A percentile compares a stretch with the other conserved stretches of the same genome.
phyloP scores from a whole-genome alignment of 2,329 filamentous ascomycete genomes.

The Ophiostoma australiae region DNA sequence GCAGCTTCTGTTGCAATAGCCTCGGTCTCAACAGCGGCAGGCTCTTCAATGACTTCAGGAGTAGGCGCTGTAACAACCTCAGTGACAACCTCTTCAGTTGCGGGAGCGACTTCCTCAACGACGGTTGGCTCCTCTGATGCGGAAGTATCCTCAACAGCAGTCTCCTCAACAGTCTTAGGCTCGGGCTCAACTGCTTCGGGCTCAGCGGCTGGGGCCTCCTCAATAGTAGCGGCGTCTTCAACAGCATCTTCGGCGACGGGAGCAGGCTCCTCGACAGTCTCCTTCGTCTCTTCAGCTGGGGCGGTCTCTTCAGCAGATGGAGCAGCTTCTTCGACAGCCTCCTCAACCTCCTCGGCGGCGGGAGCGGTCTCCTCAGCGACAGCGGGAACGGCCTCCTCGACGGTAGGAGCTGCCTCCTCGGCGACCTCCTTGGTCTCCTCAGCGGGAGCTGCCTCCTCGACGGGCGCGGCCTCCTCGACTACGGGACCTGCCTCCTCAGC shows the following conservation, averaged over 20 bases:
- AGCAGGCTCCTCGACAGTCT: conserved; percentile 14
- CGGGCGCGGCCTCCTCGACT: background rate
- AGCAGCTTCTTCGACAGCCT: conserved; percentile 4
- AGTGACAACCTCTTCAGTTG: background rate
- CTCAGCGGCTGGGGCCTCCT: conserved; percentile 13
- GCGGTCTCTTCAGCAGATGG: conserved; percentile 20
- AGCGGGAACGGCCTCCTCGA: background rate
- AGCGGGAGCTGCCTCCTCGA: background rate
- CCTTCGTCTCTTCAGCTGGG: background rate
- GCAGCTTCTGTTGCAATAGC: background rate
- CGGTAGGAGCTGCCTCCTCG: background rate
- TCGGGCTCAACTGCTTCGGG: background rate
- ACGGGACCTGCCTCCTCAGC: background rate
- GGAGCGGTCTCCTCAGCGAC: background rate
- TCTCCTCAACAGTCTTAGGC: conserved; percentile 20
- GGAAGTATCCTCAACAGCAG: conserved; percentile 15
- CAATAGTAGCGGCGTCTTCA: conserved; percentile 20
- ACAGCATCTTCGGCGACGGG: conserved; percentile 21
- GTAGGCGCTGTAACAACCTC: too few relatives aligned
- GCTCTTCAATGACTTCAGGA: background rate
- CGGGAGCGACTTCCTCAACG: conserved; percentile 9
- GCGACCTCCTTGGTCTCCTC: background rate
- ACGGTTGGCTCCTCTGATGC: background rate
- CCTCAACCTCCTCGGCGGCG: background rate
- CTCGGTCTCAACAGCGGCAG: background rate